Base-by-base conservation (phyloP, 1,284 basidiomycete species). In the Ganoderma resinaceum region DNA sequence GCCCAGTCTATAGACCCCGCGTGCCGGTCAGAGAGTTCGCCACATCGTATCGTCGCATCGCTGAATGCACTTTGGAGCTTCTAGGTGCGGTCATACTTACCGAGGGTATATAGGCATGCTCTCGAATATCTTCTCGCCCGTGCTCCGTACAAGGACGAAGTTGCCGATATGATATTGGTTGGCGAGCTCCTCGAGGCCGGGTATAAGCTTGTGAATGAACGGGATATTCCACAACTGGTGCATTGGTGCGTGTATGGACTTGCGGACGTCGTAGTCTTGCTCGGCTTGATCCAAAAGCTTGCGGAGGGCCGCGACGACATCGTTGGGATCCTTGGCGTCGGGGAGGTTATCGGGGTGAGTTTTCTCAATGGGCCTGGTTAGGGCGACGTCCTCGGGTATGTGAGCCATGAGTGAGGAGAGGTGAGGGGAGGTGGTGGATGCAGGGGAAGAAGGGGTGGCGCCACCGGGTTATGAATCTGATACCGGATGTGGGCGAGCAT, bases 31-130 rank as follows among this genome's bases (percentile, higher is more conserved):
- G 46, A 26, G 6, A 77, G 29, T 3, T 46, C 26, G 16, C 23
- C 49, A 31, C 60, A 52, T 18, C 23, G 29, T 46, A 65, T 40
- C n/a, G 26, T 26, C 18, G 29, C 31, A 42, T 42, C 7, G n/a
- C 46, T 26, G 7, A 29, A 31, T 14, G 52, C 23, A 14, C 26
- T 18, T 12, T 35, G 0, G 16, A 55, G 29, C 53, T 33, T 18
- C 7, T 5, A 18, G 26, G 35, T 18, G 16, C 16, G 16, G 29
- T 3, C 2, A 3, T 3, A 66, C 78, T 63, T 66, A 85, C 80
- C 85, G 82, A 20, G 88, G 86, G 80, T 93, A 95, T 42, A 95
- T 84, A 0, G 92, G 92, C 93, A 95, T 95, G 65, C 86, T 87
- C 80, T 95, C 94, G 70, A 94, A 94, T 72, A 91, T 83, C 76